Conservation (phyloP, 495 filamentous ascomycete genomes). For the Xeromyces bisporus region DNA sequence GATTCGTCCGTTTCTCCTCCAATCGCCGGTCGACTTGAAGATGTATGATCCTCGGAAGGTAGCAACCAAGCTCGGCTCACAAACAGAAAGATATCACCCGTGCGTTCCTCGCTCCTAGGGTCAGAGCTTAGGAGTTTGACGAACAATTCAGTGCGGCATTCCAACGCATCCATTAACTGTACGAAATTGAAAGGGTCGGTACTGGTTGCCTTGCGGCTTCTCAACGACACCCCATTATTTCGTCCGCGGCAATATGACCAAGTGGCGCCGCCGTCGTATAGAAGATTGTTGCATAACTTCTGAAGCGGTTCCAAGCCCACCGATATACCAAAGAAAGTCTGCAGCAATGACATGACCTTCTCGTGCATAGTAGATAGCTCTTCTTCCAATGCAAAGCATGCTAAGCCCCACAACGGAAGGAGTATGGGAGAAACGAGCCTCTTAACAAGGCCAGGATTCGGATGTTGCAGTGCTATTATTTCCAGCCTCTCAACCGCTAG, state of each 20-base stretch:
- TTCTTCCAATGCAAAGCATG: constrained; percentile 33
- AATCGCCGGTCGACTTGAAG: constrained; percentile 11
- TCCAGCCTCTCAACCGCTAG: constrained; percentile 39
- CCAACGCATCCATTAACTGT: constrained; percentile 20
- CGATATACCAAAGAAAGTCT: constrained; percentile 33
- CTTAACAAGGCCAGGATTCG: constrained; percentile 57
- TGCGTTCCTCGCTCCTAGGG: constrained; percentile 36
- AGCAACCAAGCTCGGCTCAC: constrained; percentile 47
- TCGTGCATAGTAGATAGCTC: constrained; percentile 14
- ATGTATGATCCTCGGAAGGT: constrained; percentile 4
- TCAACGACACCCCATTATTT: constrained; percentile 21
- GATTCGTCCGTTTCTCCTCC: constrained; percentile 15
- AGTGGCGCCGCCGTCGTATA: constrained; percentile 32
- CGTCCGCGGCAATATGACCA: constrained; percentile 29
- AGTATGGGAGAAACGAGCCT: constrained; percentile 46
- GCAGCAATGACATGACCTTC: constrained; percentile 18
- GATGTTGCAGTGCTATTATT: constrained; percentile 44
- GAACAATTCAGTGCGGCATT: constrained; percentile 32
- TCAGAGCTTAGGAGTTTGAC: constrained; percentile 35
- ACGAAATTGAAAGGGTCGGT: constrained; percentile 18
- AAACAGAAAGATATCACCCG: constrained; percentile 45
- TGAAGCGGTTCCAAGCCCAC: constrained; percentile 25
- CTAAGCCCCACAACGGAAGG: constrained; percentile 52
- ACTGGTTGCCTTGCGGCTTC: constrained; percentile 6
- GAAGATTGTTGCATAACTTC: constrained; percentile 29